Evolutionary conservation across 202 grass and related monocot species (phyloP), one percentile per base, ranked within the genome.

Genomic region (Setaria italica): DNA sequence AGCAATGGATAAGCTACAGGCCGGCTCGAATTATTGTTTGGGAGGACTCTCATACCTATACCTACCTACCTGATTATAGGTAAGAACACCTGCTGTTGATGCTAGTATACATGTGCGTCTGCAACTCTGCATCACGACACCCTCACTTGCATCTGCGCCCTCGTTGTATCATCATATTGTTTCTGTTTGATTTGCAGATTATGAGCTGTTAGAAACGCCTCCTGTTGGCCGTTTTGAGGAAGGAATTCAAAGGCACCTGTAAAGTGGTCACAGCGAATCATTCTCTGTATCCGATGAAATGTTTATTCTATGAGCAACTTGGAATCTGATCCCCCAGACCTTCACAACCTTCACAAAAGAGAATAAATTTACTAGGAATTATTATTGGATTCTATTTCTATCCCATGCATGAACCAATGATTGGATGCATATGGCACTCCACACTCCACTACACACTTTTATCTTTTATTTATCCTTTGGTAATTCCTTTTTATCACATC

Each of bases 1-100:
- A 80, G 89, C n/a, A 64, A 87, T 72, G 76, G 76, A 77, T 87
- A 87, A 87, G 67, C 19, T 80, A 42, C 4, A 76, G 19, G 34
- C 25, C 39, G 53, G 49, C 6, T 68, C 0, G 9, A 69, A 46
- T 46, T 79, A 58, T 80, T 75, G 64, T 43, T 45, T 72, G 80
- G 25, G 25, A 48, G 55, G 74, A 63, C 67, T 2, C 59, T 0
- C 15, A 49, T 14, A 85, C 25, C 0, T n/a, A 85, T n/a, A 85
- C 57, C 66, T 68, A 66, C 42, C 62, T 34, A 43, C 49, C 84
- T 80, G 70, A 79, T 75, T 73, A 25, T 69, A 76, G 70, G 85
- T 70, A 81, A 80, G 37, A 76, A 64, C 19, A 41, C 41, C 35
- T 84, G 25, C 62, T 69, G 47, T 76, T 30, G 76, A 80, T 80